Conservation (phyloP, 768 basidiomycete genomes). For the Leccinum sublutescens region DNA sequence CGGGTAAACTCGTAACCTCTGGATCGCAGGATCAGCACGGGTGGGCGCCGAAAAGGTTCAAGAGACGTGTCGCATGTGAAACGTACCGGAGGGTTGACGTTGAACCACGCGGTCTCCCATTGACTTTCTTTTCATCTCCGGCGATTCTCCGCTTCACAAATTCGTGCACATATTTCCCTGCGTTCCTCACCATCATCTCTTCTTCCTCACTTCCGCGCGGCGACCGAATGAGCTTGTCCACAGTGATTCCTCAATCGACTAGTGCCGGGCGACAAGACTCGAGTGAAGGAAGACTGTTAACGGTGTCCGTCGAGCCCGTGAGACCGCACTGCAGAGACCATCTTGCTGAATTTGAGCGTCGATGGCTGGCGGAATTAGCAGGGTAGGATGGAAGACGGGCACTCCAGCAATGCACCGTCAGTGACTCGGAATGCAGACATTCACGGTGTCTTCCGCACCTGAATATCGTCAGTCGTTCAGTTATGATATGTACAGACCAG, state of each 20-base stretch:
- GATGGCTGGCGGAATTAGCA: conserved; percentile 48
- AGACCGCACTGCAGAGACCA: conserved; percentile 71
- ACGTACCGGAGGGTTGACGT: too few species aligned
- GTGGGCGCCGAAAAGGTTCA: neutral
- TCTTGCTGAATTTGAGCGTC: conserved; percentile 63
- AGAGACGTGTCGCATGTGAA: too few species aligned
- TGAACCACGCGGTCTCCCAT: too few species aligned
- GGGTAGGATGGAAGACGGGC: conserved; percentile 62
- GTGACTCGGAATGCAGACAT: neutral
- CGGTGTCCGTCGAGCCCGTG: conserved; percentile 46
- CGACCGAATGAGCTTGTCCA: too few species aligned
- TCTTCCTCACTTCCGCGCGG: too few species aligned
- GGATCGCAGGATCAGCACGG: conserved; percentile 5
- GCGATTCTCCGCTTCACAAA: too few species aligned
- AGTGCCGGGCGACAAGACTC: too few species aligned
- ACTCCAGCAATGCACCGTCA: conserved; percentile 53
- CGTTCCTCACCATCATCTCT: too few species aligned
- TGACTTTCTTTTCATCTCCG: too few species aligned
- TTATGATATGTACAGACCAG: conserved; percentile 58
- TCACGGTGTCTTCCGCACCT: conserved; percentile 38
- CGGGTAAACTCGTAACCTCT: conserved; percentile 80
- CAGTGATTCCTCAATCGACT: too few species aligned
- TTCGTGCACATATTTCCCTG: too few species aligned
- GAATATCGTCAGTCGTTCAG: conserved; percentile 91
- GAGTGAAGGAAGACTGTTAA: too few species aligned